Evolutionary conservation across 2,329 filamentous ascomycete species (phyloP).

Genomic region (Atkinsonella texensis): DNA sequence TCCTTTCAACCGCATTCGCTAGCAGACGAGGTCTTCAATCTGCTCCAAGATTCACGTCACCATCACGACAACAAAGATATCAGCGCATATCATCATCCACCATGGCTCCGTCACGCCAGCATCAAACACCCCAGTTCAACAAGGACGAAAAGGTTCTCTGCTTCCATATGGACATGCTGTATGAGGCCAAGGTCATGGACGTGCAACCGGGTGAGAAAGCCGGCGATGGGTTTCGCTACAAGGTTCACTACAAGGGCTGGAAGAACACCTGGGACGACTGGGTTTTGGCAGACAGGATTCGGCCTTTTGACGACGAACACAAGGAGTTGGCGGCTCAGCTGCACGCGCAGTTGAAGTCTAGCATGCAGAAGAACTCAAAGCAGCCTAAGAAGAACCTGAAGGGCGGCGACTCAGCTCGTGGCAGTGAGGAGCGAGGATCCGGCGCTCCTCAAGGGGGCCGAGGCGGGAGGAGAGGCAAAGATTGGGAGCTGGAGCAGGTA

Average conservation of each 20-base stretch:
- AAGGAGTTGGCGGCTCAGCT: slow-evolving; percentile 72
- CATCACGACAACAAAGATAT: neutral
- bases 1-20: neutral
- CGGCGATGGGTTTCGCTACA: slow-evolving; percentile 65
- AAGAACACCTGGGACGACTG: slow-evolving; percentile 99
- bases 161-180: slow-evolving; percentile 94
- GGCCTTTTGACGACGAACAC: slow-evolving; percentile 92
- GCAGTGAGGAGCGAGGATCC: slow-evolving; percentile 66
- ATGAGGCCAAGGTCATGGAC: slow-evolving; percentile 93
- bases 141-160: slow-evolving; percentile 94
- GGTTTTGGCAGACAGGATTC: slow-evolving; percentile 85
- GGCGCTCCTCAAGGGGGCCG: slow-evolving; percentile 47
- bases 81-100: slow-evolving; percentile 4
- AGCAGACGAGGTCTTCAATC: neutral
- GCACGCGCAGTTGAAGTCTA: slow-evolving; percentile 53
- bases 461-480: slow-evolving; percentile 62
- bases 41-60: neutral
- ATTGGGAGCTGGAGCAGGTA: slow-evolving; percentile 75
- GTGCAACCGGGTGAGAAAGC: slow-evolving; percentile 57
- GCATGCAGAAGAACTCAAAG: slow-evolving; percentile 41
- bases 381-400: slow-evolving; percentile 35
- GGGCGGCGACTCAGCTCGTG: slow-evolving; percentile 43
- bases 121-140: slow-evolving; percentile 35
- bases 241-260: slow-evolving; percentile 98
- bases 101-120: slow-evolving; percentile 32